A percentile compares a stretch with the other conserved stretches of the same genome.
phyloP scores from a whole-genome alignment of 495 filamentous ascomycete genomes.

The Daldinia decipiens region DNA sequence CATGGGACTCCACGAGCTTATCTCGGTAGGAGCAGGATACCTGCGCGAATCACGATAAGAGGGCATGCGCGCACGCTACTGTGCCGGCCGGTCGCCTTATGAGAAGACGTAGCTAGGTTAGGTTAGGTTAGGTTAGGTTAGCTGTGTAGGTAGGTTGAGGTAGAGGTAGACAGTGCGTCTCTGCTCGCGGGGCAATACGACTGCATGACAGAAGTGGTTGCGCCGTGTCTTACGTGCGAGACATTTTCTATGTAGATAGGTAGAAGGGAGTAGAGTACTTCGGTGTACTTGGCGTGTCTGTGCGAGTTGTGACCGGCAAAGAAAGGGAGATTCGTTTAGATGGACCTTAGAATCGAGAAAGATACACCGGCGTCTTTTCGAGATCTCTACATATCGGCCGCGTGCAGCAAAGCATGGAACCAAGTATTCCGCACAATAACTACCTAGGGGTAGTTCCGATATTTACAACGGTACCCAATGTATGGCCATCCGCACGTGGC shows the following conservation, averaged over 20 bases:
- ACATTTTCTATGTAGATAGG: background rate
- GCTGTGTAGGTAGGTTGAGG: background rate
- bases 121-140: background rate
- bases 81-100: conserved; percentile 13
- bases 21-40: conserved; percentile 41
- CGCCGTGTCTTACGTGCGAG: conserved; percentile 14
- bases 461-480: too few species aligned
- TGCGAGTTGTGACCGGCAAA: background rate
- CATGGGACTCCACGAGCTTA: conserved; percentile 40
- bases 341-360: conserved; percentile 18
- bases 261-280: too few species aligned
- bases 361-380: conserved; percentile 6
- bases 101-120: background rate
- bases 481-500: conserved; percentile 23
- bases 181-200: conserved; percentile 22
- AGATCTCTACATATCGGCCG: background rate
- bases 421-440: conserved; percentile 10
- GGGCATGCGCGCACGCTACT: conserved; percentile 7
- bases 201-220: conserved; percentile 7
- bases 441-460: background rate
- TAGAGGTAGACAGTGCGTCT: conserved; percentile 14
- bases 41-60: conserved; percentile 36
- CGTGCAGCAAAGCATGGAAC: conserved; percentile 3
- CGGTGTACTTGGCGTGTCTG: background rate
- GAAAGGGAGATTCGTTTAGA: background rate